Base-by-base conservation (phyloP, 2,329 filamentous ascomycete species). In the Alternaria atra region DNA sequence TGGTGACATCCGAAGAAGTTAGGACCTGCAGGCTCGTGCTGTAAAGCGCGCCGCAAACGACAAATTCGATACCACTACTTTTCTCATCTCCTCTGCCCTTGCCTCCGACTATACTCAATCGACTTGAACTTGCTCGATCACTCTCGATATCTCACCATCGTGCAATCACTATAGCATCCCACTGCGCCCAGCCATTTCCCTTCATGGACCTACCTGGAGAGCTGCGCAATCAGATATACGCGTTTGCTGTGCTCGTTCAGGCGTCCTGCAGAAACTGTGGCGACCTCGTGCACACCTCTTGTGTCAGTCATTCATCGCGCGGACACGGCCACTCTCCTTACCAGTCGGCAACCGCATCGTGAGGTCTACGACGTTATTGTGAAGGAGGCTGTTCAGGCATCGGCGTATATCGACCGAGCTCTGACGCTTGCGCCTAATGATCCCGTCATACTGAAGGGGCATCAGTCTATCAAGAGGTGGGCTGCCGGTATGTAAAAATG, bases 241-340 rank as follows among this genome's bases (percentile, higher is more conserved):
- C 30, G 15, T 7, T 17, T 51, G 8, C 32, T 51, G 17, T 51
- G 47, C 15, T 37, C 47, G 6, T 51, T 35, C 23, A 13, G 30
- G 1, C 2, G 0, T 4, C 30, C 32, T 2, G 9, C 12, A 10
- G 30, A 37, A 15, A n/a, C 12, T 0, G 5, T 13, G 5, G 0
- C 1, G 0, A 12, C 29, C 1, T 2, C 7, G 27, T 0, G 0
- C 0, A 1, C 17, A 13, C 12, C 17, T 23, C 30, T 51, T 37
- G 20, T 7, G 12, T n/a, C 30, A 35, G 23, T 0, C 13, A 30
- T 17, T 23, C 47, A 51, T 13, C 6, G 47, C 47, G 17, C 17
- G 2, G 17, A 35, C 1, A 51, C 47, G 10, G 32, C 47, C 29
- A 51, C 37, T 15, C 47, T 37, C 0, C 20, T n/a, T 15, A 13